Conservation (phyloP, 2,329 filamentous ascomycete genomes). For the Colletotrichum musicola region DNA sequence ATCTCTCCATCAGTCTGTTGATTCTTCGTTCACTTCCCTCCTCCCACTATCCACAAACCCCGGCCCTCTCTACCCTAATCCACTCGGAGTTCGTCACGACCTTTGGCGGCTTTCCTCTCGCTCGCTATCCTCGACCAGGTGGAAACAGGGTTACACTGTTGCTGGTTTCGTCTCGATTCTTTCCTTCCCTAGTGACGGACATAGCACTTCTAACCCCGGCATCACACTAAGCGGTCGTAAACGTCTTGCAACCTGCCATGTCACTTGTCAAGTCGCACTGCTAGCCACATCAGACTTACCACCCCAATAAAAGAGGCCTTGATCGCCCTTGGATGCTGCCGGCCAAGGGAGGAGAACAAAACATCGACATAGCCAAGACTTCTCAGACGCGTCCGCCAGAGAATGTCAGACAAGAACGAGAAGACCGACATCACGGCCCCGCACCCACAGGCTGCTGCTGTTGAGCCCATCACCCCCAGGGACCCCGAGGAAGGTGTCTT, state of each 20-base stretch:
- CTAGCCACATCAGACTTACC: neutral
- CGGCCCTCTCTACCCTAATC: neutral
- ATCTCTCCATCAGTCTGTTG: neutral
- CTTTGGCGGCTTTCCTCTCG: neutral
- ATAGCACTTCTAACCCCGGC: constrained; percentile 11
- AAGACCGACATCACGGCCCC: constrained; percentile 42
- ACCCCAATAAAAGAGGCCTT: neutral
- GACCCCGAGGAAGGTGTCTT: constrained; percentile 28
- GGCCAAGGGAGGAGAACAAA: neutral
- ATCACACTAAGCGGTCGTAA: constrained; percentile 1
- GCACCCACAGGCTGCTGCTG: constrained; percentile 46
- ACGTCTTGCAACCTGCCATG: neutral
- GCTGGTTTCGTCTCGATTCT: constrained; percentile 4
- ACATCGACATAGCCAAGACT: constrained; percentile 10
- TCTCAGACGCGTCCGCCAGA: constrained; percentile 14
- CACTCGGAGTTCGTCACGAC: constrained; percentile 16
- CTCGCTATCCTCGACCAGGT: constrained; percentile 6
- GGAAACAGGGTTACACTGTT: constrained; percentile 13
- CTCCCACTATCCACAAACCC: neutral
- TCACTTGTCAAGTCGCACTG: neutral
- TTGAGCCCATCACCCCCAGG: constrained; percentile 42
- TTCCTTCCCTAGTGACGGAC: constrained; percentile 22
- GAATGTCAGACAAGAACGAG: constrained; percentile 45
- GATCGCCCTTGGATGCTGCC: neutral
- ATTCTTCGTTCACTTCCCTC: neutral